Percentiles rank a stretch among this genome's conserved stretches.
phyloP scores from a whole-genome alignment of 495 filamentous ascomycete genomes.

The Halenospora varia region DNA sequence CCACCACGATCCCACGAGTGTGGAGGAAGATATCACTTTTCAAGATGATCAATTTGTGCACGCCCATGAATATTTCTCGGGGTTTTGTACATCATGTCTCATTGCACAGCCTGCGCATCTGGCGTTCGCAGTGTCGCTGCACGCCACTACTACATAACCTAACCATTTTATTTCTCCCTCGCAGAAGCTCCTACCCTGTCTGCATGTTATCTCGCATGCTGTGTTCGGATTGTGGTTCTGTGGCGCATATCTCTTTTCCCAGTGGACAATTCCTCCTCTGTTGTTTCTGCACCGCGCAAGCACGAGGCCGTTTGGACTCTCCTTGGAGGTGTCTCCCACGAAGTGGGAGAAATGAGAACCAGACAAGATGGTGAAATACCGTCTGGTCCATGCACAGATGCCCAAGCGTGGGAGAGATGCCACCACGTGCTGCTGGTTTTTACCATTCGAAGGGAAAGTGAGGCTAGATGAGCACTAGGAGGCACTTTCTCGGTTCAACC shows the following conservation, averaged over 20 bases:
- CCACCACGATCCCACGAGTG: too few species aligned
- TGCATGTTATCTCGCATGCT: neutral
- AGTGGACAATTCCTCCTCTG: slow-evolving; percentile 5
- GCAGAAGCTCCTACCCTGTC: neutral
- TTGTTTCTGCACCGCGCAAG: too few species aligned
- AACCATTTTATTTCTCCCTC: slow-evolving; percentile 9
- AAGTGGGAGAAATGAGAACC: neutral
- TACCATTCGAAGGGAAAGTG: neutral
- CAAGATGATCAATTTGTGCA: neutral
- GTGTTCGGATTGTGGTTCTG: neutral
- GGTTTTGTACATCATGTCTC: neutral
- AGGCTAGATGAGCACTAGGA: neutral
- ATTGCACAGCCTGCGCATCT: neutral
- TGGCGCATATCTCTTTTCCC: neutral
- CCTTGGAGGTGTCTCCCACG: neutral
- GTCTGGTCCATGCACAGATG: neutral
- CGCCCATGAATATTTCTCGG: neutral
- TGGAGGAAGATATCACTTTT: neutral
- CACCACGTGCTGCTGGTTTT: slow-evolving; percentile 6
- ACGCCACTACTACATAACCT: too few species aligned
- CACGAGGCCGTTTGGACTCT: neutral
- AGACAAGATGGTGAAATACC: neutral
- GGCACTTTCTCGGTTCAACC: neutral
- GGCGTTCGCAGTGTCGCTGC: neutral
- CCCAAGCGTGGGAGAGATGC: slow-evolving; percentile 8